Evolutionary conservation across 139 green algal genomes (phyloP).

Genomic region (Closterium sp.): DNA sequence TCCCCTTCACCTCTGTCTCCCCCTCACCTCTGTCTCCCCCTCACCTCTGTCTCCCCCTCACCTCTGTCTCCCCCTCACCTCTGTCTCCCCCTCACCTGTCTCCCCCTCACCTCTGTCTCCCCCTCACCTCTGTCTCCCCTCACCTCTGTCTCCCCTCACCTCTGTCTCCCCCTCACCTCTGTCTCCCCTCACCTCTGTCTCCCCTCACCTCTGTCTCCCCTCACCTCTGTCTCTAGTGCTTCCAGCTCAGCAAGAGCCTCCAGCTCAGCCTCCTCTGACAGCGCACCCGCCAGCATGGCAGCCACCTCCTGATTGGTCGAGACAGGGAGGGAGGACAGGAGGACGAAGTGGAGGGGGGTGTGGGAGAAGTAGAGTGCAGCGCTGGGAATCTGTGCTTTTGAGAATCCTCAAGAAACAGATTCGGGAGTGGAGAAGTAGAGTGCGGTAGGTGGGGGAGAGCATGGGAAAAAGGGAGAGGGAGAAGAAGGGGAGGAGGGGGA

Average conservation of each 20-base stretch:
- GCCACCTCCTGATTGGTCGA: conserved; percentile 23
- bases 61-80: too few relatives aligned
- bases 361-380: not conserved
- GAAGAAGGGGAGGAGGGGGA: too few relatives aligned
- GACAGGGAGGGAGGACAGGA: not conserved
- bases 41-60: conserved; percentile 5
- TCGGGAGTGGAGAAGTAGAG: not conserved
- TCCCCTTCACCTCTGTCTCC: not conserved
- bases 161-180: not conserved
- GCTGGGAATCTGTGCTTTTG: too few relatives aligned
- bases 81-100: too few relatives aligned
- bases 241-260: conserved; percentile 43
- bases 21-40: conserved; percentile 27
- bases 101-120: too few relatives aligned
- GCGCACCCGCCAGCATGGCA: conserved; percentile 12
- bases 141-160: too few relatives aligned
- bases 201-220: not conserved
- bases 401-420: not conserved
- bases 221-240: conserved; percentile 35
- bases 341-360: not conserved
- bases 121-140: too few relatives aligned
- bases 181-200: conserved; percentile 26
- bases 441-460: too few relatives aligned
- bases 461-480: not conserved
- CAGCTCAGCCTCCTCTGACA: conserved; percentile 34